Evolutionary conservation across 2,329 filamentous ascomycete genomes (phyloP).

Genomic region (Pezicula carpinea): DNA sequence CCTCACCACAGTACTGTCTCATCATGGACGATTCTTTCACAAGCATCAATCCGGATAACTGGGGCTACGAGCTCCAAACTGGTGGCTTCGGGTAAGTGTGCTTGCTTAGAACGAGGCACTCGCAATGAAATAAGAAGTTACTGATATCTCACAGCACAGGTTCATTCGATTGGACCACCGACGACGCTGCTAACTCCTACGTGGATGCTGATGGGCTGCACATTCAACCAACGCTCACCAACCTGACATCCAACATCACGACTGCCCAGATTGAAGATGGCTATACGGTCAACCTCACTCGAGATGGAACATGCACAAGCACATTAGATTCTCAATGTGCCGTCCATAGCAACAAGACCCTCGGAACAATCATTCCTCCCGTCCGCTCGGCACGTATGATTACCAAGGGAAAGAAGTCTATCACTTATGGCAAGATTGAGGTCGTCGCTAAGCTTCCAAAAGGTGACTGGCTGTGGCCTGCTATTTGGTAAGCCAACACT

Average conservation of each 20-base stretch:
- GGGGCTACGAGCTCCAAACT: conserved; percentile 41
- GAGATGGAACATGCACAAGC: conserved; percentile 38
- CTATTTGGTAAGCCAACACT: conserved; percentile 31
- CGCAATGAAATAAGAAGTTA: too few species aligned
- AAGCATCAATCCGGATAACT: conserved; percentile 35
- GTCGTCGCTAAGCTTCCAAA: conserved; percentile 47
- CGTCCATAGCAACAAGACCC: conserved; percentile 37
- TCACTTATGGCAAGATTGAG: conserved; percentile 48
- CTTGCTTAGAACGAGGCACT: too few species aligned
- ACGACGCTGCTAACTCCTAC: conserved; percentile 42
- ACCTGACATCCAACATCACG: conserved; percentile 34
- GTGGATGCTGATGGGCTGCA: conserved; percentile 44
- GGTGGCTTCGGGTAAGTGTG: conserved; percentile 30
- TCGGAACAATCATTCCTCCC: conserved; percentile 43
- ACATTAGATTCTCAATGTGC: conserved; percentile 32
- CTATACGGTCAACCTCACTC: conserved; percentile 41
- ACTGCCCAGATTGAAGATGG: conserved; percentile 33
- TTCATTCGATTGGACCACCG: conserved; percentile 53
- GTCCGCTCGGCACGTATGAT: conserved; percentile 44
- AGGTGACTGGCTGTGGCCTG: conserved; percentile 53
- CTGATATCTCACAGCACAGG: too few species aligned
- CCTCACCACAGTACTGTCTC: conserved; percentile 40
- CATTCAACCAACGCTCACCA: conserved; percentile 49
- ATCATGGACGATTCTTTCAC: conserved; percentile 43
- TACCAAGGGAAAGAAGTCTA: conserved; percentile 41